Base-by-base conservation (phyloP, 768 basidiomycete genomes). In the Termitomyces sp. region DNA sequence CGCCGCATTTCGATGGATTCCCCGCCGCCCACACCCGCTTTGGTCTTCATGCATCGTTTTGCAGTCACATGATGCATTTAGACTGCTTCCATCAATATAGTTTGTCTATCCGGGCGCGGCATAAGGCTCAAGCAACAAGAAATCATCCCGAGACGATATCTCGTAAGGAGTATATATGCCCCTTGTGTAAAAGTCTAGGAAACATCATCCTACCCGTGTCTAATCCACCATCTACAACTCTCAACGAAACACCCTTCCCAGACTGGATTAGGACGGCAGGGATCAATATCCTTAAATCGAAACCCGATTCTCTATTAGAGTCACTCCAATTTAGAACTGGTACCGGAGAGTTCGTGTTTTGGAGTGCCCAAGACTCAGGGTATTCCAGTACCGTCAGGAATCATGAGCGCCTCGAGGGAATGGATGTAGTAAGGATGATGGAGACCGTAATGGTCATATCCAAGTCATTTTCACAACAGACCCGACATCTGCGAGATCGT, bases 31-130 rank as follows among this genome's bases (percentile, higher is more conserved):
- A 83, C 57, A 89, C 88, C 2, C 85, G 87, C 25, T 96, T 96
- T 66, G 94, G 94, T 2, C 75, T 98, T 12, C 80, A 94, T 64
- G 74, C 87, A 10, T 94, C 94, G 0, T 86, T 93, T 36, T 98
- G 96, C 69, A 93, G 88, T 31, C 97, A 98, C 66, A 84, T 95
- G 79, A 98, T 99, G 94, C 97, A 99, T 71, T 72, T 95, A 57
- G 84, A 89, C 39, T 98, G 97, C 70, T 96, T 98, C 76, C 87
- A 88, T 46, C 87, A 88, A 2, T 98, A 98, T 69, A 94, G 83
- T 59, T 67, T 80, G 2, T 95, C 94, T 16, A 87, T 98, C 50
- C 82, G 91, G 42, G 86, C 89, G 57, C 88, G 95, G 12, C 94
- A 96, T 65, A 82, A 89, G 7, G 78, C 88, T 0, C 96, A 98